Percentiles rank a stretch among this genome's conserved stretches.
phyloP scores from a whole-genome alignment of 139 green algal species.

The Volvox reticuliferus region DNA sequence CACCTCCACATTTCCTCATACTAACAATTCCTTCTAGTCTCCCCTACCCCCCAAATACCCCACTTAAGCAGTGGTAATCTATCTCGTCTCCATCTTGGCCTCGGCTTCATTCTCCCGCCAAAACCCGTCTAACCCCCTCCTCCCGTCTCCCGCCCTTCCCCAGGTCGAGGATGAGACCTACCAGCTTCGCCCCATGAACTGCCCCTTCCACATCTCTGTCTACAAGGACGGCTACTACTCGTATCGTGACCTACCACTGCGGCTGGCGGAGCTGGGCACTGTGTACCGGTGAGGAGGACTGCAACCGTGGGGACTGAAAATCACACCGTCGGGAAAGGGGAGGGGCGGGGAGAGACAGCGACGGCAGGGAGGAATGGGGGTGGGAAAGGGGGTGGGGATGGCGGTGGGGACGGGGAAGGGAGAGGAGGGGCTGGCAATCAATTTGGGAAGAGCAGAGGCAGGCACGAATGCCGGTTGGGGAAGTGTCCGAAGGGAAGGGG shows the following conservation, averaged over 20 bases:
- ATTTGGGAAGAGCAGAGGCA: background rate
- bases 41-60: too few relatives aligned
- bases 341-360: too few relatives aligned
- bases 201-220: constrained; percentile 39
- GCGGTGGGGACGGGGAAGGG: background rate
- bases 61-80: too few relatives aligned
- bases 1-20: too few relatives aligned
- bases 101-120: background rate
- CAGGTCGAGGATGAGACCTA: constrained; percentile 94
- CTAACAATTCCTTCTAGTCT: too few relatives aligned
- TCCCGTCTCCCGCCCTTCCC: background rate
- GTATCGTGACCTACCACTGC: constrained; percentile 30
- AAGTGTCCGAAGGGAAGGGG: background rate
- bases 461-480: background rate
- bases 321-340: too few relatives aligned
- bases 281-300: too few relatives aligned
- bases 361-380: too few relatives aligned
- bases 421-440: background rate
- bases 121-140: too few relatives aligned
- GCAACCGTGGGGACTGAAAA: background rate
- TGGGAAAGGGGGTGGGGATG: too few relatives aligned
- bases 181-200: constrained; percentile 84
- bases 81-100: background rate
- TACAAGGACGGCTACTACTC: constrained; percentile 30
- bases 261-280: background rate